These are phyloP conservation scores for Thalassiosira oceanica DNA, from an alignment of 352 stramenopile species.

Conservation along the genomic window DNA sequence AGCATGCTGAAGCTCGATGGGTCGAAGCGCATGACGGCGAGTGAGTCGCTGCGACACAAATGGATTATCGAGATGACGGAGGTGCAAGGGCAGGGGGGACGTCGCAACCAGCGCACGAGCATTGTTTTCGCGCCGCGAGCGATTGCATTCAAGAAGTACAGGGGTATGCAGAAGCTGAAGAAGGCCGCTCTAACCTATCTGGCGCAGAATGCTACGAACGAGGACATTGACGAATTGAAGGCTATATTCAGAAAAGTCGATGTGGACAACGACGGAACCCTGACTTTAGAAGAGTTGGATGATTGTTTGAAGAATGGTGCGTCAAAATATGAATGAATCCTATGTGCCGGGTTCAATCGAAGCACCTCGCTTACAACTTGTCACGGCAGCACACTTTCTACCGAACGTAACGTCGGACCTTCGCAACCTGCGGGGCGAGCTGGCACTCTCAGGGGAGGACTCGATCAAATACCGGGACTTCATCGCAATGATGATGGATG, in stretches of 20 bases:
- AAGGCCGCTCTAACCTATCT: slow-evolving; percentile 78
- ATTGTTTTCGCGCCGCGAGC: slow-evolving; percentile 24
- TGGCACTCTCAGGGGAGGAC: slow-evolving; percentile 69
- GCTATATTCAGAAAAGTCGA: slow-evolving; percentile 77
- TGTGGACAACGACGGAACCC: slow-evolving; percentile 59
- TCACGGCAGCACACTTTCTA: slow-evolving; percentile 26
- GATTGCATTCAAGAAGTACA: slow-evolving; percentile 72
- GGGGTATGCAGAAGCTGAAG: slow-evolving; percentile 80
- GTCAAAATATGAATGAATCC: not conserved
- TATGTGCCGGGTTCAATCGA: too few relatives aligned
- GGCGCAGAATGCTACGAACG: slow-evolving; percentile 66
- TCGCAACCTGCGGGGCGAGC: slow-evolving; percentile 46
- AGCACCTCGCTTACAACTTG: too few relatives aligned
- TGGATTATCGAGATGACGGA: slow-evolving; percentile 62
- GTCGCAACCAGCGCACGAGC: slow-evolving; percentile 27
- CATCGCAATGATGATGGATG: slow-evolving; percentile 77
- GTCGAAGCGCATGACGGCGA: slow-evolving; percentile 73
- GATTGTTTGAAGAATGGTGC: slow-evolving; percentile 57
- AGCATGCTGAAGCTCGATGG: slow-evolving; percentile 90
- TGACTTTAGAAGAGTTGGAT: slow-evolving; percentile 78
- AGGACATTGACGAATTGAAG: slow-evolving; percentile 62
- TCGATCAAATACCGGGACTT: slow-evolving; percentile 81
- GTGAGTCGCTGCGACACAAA: slow-evolving; percentile 68
- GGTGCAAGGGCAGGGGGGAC: slow-evolving; percentile 1
- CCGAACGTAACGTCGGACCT: slow-evolving; percentile 23